Conservation (phyloP, 768 basidiomycete species). For the Tephrocybe sp. region DNA sequence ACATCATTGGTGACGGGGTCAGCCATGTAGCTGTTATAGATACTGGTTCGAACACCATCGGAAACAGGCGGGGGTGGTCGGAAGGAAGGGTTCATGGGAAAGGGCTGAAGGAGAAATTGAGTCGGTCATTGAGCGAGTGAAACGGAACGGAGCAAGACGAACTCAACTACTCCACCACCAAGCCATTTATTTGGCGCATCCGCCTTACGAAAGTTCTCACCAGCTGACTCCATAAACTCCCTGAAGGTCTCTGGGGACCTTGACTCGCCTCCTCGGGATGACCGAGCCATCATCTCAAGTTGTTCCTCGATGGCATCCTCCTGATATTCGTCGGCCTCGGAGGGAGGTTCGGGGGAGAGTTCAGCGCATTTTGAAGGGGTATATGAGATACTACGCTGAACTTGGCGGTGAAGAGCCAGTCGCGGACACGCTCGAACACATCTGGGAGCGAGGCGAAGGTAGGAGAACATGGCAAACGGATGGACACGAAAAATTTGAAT, state of each 20-base stretch:
- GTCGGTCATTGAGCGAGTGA: constrained; percentile 6
- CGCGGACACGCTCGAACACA: constrained; percentile 30
- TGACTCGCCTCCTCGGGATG: constrained; percentile 1
- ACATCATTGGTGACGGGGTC: constrained; percentile 57
- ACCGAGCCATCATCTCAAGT: not conserved
- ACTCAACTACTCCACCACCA: constrained; percentile 54
- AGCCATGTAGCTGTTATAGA: constrained; percentile 63
- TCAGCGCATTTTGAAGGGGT: constrained; percentile 22
- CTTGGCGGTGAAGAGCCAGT: constrained; percentile 17
- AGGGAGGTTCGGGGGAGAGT: constrained; percentile 26
- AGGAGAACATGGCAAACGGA: constrained; percentile 31
- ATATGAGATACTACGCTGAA: constrained; percentile 26
- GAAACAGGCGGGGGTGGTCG: constrained; percentile 78
- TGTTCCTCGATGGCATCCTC: constrained; percentile 15
- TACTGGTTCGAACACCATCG: constrained; percentile 49
- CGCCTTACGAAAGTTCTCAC: constrained; percentile 41
- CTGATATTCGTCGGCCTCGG: constrained; percentile 19
- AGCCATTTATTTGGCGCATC: constrained; percentile 61
- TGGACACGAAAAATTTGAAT: constrained; percentile 31
- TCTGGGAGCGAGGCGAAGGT: constrained; percentile 28
- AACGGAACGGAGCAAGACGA: constrained; percentile 21
- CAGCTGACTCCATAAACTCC: constrained; percentile 43
- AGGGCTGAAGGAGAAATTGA: constrained; percentile 55
- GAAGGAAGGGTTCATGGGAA: constrained; percentile 84
- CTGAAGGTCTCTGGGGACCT: constrained; percentile 30